These are phyloP conservation scores for Trichoderma harzianum DNA, from an alignment of 2,329 filamentous ascomycete genomes.

Conservation along the genomic window DNA sequence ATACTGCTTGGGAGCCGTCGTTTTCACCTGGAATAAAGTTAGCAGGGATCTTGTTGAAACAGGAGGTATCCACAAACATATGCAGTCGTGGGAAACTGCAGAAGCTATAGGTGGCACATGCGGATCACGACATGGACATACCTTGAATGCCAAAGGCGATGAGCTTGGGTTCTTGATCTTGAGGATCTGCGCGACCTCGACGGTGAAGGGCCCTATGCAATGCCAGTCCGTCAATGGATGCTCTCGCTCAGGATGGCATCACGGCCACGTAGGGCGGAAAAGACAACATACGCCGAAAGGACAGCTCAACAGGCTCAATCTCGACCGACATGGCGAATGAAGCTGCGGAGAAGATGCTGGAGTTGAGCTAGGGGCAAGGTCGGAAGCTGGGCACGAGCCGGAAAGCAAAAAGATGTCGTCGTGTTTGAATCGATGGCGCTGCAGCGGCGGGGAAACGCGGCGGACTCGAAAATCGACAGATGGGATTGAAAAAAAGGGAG, in stretches of 20 bases:
- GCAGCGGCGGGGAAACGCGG: conserved; percentile 11
- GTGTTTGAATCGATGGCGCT: conserved; percentile 11
- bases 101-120: not conserved
- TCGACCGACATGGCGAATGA: conserved; percentile 79
- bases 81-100: not conserved
- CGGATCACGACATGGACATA: conserved; percentile 43
- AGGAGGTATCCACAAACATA: conserved; percentile 8
- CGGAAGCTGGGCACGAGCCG: not conserved
- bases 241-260: not conserved
- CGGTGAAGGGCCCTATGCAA: conserved; percentile 59
- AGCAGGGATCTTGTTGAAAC: conserved; percentile 18
- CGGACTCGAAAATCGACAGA: not conserved
- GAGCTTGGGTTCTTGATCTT: conserved; percentile 63
- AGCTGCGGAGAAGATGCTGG: not conserved
- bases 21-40: conserved; percentile 73
- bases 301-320: conserved; percentile 85
- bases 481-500: not conserved
- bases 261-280: conserved; percentile 15
- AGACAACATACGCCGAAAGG: conserved; percentile 75
- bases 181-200: conserved; percentile 62
- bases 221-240: conserved; percentile 18
- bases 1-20: conserved; percentile 97
- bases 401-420: conserved; percentile 4
- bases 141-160: conserved; percentile 67
- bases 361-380: not conserved